phyloP scores from a whole-genome alignment of 1,284 basidiomycete genomes.

The Moesziomyces sp. region DNA sequence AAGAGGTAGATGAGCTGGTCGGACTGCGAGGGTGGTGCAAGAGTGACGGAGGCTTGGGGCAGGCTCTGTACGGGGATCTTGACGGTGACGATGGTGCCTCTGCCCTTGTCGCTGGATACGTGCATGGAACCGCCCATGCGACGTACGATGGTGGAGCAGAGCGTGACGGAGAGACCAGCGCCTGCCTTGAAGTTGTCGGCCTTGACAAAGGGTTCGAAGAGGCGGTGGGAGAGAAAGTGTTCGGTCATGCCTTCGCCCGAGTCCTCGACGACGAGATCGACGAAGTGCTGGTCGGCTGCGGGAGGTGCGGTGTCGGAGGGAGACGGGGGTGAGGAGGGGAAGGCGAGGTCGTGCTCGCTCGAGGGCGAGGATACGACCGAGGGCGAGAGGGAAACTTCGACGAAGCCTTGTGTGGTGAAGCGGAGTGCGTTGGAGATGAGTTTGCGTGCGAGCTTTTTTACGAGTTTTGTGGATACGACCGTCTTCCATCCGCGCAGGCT shows the following conservation, averaged over 20 bases:
- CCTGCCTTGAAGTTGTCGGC: constrained; percentile 49
- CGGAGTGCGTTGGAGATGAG: constrained; percentile 54
- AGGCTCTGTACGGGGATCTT: constrained; percentile 41
- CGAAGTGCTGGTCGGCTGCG: constrained; percentile 11
- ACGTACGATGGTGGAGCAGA: constrained; percentile 43
- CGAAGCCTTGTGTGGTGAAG: constrained; percentile 51
- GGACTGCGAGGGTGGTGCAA: constrained; percentile 18
- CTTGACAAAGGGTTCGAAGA: constrained; percentile 55
- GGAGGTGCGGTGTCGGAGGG: neutral
- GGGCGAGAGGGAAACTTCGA: constrained; percentile 47
- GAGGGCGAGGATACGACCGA: constrained; percentile 11
- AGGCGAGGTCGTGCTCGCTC: constrained; percentile 7
- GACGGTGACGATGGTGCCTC: constrained; percentile 52
- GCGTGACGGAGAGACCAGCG: constrained; percentile 39
- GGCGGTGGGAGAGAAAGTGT: constrained; percentile 43
- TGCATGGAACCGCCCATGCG: constrained; percentile 52
- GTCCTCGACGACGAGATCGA: constrained; percentile 49
- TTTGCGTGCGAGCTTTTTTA: constrained; percentile 43
- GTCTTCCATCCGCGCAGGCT: constrained; percentile 46
- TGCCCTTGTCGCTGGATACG: constrained; percentile 45
- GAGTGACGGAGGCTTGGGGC: constrained; percentile 14
- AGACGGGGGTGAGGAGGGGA: neutral
- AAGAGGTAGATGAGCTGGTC: constrained; percentile 51
- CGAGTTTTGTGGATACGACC: constrained; percentile 21
- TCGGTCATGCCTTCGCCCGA: constrained; percentile 55